Conservation (phyloP, 2,329 filamentous ascomycete genomes). For the Xylaria sp. region DNA sequence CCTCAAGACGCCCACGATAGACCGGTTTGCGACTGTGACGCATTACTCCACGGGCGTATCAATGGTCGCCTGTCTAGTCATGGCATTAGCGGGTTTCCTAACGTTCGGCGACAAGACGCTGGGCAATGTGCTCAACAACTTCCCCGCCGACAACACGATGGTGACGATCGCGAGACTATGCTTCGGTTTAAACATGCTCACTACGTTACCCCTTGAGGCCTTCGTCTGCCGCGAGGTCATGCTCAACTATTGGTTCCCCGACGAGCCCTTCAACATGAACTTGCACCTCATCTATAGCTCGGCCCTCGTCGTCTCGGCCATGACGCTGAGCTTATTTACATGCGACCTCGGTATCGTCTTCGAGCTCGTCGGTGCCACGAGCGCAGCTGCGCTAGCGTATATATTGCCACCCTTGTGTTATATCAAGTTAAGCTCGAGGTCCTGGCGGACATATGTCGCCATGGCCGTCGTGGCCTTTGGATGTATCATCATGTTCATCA, state of each 20-base stretch:
- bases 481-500: conserved; percentile 78
- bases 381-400: conserved; percentile 91
- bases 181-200: conserved; percentile 98
- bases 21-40: conserved; percentile 91
- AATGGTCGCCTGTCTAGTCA: conserved; percentile 85
- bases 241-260: conserved; percentile 78
- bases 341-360: conserved; percentile 95
- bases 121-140: conserved; percentile 98
- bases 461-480: conserved; percentile 80
- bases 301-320: conserved; percentile 77
- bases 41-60: conserved; percentile 92
- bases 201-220: conserved; percentile 91
- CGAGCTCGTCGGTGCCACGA: conserved; percentile 94
- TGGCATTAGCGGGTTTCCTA: conserved; percentile 89
- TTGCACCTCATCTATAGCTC: conserved; percentile 89
- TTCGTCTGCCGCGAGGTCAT: conserved; percentile 98
- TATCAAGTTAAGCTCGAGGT: conserved; percentile 83
- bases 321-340: conserved; percentile 79
- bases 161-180: conserved; percentile 94
- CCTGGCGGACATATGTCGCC: conserved; percentile 75
- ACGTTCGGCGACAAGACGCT: conserved; percentile 90
- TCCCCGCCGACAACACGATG: conserved; percentile 86
- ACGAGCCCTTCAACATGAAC: conserved; percentile 77
- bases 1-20: conserved; percentile 89
- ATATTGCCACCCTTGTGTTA: conserved; percentile 95